Percentiles rank a stretch among this genome's conserved stretches.
Evolutionary conservation across 2,329 filamentous ascomycete genomes (phyloP).

Genomic region (Aureobasidium sp.): DNA sequence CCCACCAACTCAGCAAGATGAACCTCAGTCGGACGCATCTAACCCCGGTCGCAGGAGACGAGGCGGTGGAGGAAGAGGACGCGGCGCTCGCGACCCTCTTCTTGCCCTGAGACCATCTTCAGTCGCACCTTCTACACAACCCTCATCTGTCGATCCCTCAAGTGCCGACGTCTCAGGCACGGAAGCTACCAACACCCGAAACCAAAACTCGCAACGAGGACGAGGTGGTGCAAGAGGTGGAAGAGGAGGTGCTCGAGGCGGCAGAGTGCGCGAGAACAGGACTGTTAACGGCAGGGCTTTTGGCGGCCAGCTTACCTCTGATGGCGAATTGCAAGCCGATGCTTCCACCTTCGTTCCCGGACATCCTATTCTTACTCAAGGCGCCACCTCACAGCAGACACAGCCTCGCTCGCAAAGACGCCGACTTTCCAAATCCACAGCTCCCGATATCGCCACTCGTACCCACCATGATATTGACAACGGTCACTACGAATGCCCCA

Average conservation of each 20-base stretch:
- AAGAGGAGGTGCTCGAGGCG: slow-evolving; percentile 17
- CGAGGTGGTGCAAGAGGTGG: slow-evolving; percentile 14
- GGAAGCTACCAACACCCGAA: not conserved
- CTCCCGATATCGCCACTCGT: slow-evolving; percentile 58
- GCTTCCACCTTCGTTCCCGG: slow-evolving; percentile 44
- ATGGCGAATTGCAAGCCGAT: slow-evolving; percentile 35
- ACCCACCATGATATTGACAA: slow-evolving; percentile 50
- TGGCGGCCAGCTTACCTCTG: slow-evolving; percentile 38
- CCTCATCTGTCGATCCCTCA: slow-evolving; percentile 9
- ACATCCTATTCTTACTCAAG: slow-evolving; percentile 21
- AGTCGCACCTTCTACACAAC: slow-evolving; percentile 19
- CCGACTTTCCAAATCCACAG: slow-evolving; percentile 37
- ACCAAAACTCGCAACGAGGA: slow-evolving; percentile 12
- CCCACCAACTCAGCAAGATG: not conserved
- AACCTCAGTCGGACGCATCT: not conserved
- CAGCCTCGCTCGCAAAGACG: slow-evolving; percentile 27
- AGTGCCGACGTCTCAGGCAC: slow-evolving; percentile 10
- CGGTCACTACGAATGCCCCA: slow-evolving; percentile 90
- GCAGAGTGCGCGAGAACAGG: slow-evolving; percentile 18
- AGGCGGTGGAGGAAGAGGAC: slow-evolving; percentile 21
- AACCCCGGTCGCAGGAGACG: slow-evolving; percentile 14
- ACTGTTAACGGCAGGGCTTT: slow-evolving; percentile 38
- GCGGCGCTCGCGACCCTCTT: slow-evolving; percentile 18
- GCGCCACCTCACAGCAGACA: slow-evolving; percentile 30
- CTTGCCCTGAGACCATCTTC: slow-evolving; percentile 25